phyloP scores from a whole-genome alignment of 2,329 filamentous ascomycete genomes.

The Scedosporium apiospermum region DNA sequence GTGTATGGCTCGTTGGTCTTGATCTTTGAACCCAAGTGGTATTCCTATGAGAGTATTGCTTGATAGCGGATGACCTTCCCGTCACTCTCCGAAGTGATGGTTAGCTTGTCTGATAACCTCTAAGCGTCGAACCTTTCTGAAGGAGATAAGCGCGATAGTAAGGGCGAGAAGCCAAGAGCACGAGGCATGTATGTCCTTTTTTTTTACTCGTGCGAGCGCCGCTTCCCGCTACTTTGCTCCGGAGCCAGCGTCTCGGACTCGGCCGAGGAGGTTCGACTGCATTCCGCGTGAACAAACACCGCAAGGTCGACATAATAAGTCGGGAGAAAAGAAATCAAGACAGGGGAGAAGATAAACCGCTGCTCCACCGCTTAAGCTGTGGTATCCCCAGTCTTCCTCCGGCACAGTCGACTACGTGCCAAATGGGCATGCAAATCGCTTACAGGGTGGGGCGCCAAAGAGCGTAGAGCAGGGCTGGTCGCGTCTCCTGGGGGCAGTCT shows the following conservation, averaged over 20 bases:
- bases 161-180: slow-evolving; percentile 20
- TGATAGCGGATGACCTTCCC: neutral
- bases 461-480: slow-evolving; percentile 36
- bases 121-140: slow-evolving; percentile 36
- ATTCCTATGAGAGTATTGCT: neutral
- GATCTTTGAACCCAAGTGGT: neutral
- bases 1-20: slow-evolving; percentile 6
- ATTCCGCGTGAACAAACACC: neutral
- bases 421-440: neutral
- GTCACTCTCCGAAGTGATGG: neutral
- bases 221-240: slow-evolving; percentile 37
- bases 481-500: slow-evolving; percentile 21
- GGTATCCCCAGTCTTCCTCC: neutral
- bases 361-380: neutral
- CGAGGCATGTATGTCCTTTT: neutral
- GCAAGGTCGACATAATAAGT: slow-evolving; percentile 18
- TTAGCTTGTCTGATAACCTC: neutral
- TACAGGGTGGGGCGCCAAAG: slow-evolving; percentile 3
- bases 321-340: neutral
- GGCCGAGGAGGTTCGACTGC: slow-evolving; percentile 33
- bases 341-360: neutral
- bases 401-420: neutral
- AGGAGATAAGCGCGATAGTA: slow-evolving; percentile 51
- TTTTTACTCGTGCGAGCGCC: neutral
- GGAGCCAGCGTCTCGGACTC: slow-evolving; percentile 48